phyloP scores from a whole-genome alignment of 23 red algal species.

The Cyanidioschyzon merolae region DNA sequence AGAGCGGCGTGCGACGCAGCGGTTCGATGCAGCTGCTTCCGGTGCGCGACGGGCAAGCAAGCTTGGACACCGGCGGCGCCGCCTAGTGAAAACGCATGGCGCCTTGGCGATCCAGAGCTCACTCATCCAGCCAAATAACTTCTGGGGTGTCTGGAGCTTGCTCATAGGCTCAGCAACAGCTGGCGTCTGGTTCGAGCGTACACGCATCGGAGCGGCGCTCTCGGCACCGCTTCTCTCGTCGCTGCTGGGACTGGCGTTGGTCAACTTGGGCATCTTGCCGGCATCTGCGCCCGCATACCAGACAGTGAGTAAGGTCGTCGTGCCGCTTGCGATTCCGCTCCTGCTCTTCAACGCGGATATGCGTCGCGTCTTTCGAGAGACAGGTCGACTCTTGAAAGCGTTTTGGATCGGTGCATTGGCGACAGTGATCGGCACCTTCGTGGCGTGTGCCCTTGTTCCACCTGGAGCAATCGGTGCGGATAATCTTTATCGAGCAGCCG shows the following conservation, averaged over 20 bases:
- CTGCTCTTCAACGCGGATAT: slow-evolving; percentile 61
- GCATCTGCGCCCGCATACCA: slow-evolving; percentile 33
- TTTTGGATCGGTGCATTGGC: slow-evolving; percentile 37
- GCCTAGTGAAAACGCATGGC: no score
- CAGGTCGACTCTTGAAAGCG: slow-evolving; percentile 35
- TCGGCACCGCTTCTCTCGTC: slow-evolving; percentile 57
- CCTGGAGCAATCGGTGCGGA: slow-evolving; percentile 8
- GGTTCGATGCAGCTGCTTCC: no score
- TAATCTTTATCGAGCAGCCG: slow-evolving; percentile 18
- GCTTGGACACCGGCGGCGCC: no score
- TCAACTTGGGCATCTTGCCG: slow-evolving; percentile 38
- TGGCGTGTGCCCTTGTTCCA: slow-evolving; percentile 31
- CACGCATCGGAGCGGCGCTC: slow-evolving; percentile 33
- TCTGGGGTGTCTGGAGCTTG: not conserved
- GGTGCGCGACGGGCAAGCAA: no score
- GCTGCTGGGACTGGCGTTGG: slow-evolving; percentile 30
- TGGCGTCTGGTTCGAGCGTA: slow-evolving; percentile 3
- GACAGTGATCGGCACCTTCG: slow-evolving; percentile 41
- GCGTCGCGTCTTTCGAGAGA: slow-evolving; percentile 36
- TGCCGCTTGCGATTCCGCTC: slow-evolving; percentile 61
- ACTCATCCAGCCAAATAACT: not conserved
- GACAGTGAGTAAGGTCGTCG: slow-evolving; percentile 21
- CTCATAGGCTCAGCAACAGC: slow-evolving; percentile 2
- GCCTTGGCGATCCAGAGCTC: not conserved
- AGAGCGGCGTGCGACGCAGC: no score